Conservation (phyloP, 768 basidiomycete genomes). For the Russula earlei region DNA sequence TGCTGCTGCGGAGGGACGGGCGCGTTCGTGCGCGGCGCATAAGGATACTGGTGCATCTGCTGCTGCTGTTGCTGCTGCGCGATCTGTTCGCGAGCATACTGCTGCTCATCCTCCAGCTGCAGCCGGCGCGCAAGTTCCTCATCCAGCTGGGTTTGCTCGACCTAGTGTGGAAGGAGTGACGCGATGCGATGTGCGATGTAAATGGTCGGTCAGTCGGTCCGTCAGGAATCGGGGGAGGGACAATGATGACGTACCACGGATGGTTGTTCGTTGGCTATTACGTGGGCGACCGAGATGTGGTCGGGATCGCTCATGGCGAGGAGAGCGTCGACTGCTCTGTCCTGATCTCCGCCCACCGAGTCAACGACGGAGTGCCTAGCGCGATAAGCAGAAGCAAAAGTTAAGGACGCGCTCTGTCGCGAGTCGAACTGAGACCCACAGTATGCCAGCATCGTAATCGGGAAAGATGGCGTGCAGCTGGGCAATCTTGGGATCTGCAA, state of each 20-base stretch:
- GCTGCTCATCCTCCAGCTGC: constrained; percentile 43
- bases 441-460: constrained; percentile 17
- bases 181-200: background rate
- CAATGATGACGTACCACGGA: background rate
- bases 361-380: constrained; percentile 42
- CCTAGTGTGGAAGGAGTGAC: background rate
- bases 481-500: constrained; percentile 18
- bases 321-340: constrained; percentile 64
- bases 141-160: constrained; percentile 64
- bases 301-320: constrained; percentile 83
- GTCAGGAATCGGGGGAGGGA: background rate
- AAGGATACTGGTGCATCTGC: constrained; percentile 11
- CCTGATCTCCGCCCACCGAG: constrained; percentile 60
- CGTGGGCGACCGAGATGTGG: constrained; percentile 38
- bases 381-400: background rate
- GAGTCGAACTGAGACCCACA: background rate
- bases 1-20: background rate
- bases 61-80: constrained; percentile 15
- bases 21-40: background rate
- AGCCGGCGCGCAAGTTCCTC: constrained; percentile 71
- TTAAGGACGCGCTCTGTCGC: background rate
- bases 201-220: background rate
- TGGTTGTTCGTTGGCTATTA: constrained; percentile 19
- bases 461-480: constrained; percentile 19
- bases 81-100: constrained; percentile 20